Evolutionary conservation across 2,329 filamentous ascomycete species (phyloP).

Genomic region (Colletotrichum sp.): DNA sequence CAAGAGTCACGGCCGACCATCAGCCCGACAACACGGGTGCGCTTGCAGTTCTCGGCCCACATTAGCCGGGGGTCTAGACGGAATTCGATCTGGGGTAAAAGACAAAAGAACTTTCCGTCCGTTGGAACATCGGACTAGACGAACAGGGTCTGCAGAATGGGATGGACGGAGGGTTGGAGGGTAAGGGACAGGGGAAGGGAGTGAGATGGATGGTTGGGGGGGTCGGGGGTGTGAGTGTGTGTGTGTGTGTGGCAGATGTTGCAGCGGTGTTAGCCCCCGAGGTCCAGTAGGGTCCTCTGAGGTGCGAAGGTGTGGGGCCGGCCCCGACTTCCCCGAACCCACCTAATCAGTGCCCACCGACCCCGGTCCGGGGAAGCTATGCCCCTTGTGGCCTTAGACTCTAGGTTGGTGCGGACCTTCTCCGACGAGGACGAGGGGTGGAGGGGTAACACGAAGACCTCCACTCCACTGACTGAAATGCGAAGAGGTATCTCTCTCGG

Average conservation of each 20-base stretch:
- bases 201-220: not conserved
- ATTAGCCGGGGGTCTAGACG: not conserved
- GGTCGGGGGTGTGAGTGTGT: not conserved
- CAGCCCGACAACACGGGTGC: not conserved
- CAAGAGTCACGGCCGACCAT: not conserved
- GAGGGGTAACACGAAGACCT: not conserved
- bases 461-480: not conserved
- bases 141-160: not conserved
- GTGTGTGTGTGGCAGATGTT: not conserved
- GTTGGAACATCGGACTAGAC: not conserved
- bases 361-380: not conserved
- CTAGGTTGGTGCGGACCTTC: not conserved
- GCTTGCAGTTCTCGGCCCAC: not conserved
- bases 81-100: conserved; percentile 10
- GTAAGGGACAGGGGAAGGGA: not conserved
- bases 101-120: not conserved
- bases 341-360: not conserved
- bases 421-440: not conserved
- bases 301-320: not conserved
- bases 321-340: conserved; percentile 18
- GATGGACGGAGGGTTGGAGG: not conserved
- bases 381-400: not conserved
- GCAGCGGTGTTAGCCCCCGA: not conserved
- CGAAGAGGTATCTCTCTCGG: not conserved
- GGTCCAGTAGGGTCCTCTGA: not conserved